These are phyloP conservation scores for Fraxinus floribunda DNA, from an alignment of 305 asterid species.

Conservation along the genomic window DNA sequence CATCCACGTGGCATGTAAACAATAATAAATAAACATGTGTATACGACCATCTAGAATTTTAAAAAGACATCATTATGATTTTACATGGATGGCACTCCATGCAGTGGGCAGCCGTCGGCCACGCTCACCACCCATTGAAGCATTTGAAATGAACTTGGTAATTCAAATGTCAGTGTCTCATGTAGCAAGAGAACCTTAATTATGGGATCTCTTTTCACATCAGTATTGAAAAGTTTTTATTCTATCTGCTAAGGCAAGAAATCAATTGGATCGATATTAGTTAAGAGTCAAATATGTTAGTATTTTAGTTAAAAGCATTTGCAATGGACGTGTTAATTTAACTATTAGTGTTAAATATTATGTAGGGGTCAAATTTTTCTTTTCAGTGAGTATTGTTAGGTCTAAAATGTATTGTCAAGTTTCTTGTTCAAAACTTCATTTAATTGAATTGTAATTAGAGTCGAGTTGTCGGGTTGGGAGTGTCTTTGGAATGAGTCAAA, in stretches of 20 bases:
- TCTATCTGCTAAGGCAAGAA: too few relatives aligned
- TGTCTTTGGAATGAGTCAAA: too few relatives aligned
- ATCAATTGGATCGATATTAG: too few relatives aligned
- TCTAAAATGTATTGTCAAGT: too few relatives aligned
- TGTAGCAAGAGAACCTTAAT: too few relatives aligned
- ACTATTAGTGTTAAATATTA: background rate
- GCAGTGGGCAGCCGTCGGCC: background rate
- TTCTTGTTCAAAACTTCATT: too few relatives aligned
- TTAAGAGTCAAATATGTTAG: background rate
- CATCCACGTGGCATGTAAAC: background rate
- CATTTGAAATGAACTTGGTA: too few relatives aligned
- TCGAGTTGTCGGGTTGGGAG: too few relatives aligned
- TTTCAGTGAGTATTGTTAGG: too few relatives aligned
- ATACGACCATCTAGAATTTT: background rate
- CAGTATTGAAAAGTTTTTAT: too few relatives aligned
- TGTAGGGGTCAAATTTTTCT: background rate
- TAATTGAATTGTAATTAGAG: too few relatives aligned
- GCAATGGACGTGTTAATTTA: background rate
- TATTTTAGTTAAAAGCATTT: background rate
- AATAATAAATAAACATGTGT: background rate
- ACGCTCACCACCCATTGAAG: background rate
- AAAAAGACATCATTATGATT: background rate
- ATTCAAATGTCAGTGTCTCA: background rate
- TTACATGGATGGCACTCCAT: background rate
- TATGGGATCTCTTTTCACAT: too few relatives aligned